Evolutionary conservation across 129 eudicot genomes (phyloP), one percentile per base, ranked within the genome.

Genomic region (Gnaphalium uliginosum): DNA sequence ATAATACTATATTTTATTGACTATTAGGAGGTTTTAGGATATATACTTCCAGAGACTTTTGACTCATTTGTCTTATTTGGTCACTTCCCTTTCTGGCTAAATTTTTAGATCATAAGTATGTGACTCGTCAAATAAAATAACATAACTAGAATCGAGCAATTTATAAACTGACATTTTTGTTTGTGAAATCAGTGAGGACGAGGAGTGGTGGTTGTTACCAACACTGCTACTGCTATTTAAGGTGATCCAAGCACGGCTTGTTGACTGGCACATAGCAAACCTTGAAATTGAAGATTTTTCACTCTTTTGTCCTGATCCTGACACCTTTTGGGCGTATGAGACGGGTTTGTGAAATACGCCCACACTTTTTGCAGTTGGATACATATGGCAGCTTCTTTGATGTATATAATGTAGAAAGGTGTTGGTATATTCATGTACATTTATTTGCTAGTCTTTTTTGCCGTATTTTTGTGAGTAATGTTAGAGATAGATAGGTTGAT

Each of bases 241-340:
- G 88, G 82, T 83, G 74, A 77, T 88, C 35, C 96, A 93, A 80
- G 96, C 98, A 8, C 89, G 96, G 62, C 84, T 93, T 19, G 89
- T 90, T 14, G 96, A 93, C 80, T 90, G 98, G 96, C 91, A 90
- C 78, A 85, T 93, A 54, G 98, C 98, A 25, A 93, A 93, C 72
- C 69, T 93, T 15, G 98, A 93, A 78, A 82, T 93, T 56, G 89
- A 83, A 75, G 98, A 93, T 79, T 83, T 80, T 50, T 93, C 98
- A 8, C 96, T 93, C 32, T 86, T 81, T 79, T 90, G 89, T 79
- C 98, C 95, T 1, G 98, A 93, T 78, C 96, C 95, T 2, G 92
- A 90, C 63, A 85, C 96, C n/a, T 93, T 93, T 69, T 93, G 98
- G 98, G 98, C 95, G 0, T 83, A 88, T 54, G 96, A 93, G 79